Base-by-base conservation (phyloP, 1,284 basidiomycete genomes). In the Ceratobasidium sp. region DNA sequence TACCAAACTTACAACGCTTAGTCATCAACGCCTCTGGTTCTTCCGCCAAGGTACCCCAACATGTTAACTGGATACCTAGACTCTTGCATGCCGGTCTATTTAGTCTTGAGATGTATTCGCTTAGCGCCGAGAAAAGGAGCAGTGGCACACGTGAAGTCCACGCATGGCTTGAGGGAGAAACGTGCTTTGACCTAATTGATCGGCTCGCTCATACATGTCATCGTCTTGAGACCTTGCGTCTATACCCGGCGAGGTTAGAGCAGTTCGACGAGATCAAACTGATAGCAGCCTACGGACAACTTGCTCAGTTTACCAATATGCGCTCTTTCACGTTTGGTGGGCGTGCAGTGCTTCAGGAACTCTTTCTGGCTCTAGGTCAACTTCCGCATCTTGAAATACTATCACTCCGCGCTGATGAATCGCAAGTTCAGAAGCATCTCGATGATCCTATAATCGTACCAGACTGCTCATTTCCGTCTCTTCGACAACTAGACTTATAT, bases 31-130 rank as follows among this genome's bases (percentile, higher is more conserved):
- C 46, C 46, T 48, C 17, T 48, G 46, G 46, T 17, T 13, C 46
- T 13, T 48, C 46, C 46, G 17, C 33, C 33, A 48, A 48, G 17
- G 46, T 48, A 17, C 33, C 33, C 33, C 33, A 48, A 13, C 48
- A 50, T 4, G 48, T 17, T 13, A n/a, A 20, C 6, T 50, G 48
- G 48, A n/a, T 57, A 57, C 26, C 54, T 26, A 23, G 54, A n/a
- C n/a, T 57, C 26, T 57, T 57, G 23, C 54, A 57, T n/a, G n/a
- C 54, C 54, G 54, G 23, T 57, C 54, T 57, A 28, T 23, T 57
- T 28, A 23, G 54, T 6, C n/a, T 57, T 15, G 54, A 57, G 54
- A 26, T 57, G n/a, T 57, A 15, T 17, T 50, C 48, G 48, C 48
- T 17, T n/a, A 17, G 48, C 17, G 12, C 15, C n/a, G 10, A 13